A percentile compares a stretch with the other conserved stretches of the same genome.
phyloP scores from a whole-genome alignment of 495 filamentous ascomycete species.

The Podospora comata region DNA sequence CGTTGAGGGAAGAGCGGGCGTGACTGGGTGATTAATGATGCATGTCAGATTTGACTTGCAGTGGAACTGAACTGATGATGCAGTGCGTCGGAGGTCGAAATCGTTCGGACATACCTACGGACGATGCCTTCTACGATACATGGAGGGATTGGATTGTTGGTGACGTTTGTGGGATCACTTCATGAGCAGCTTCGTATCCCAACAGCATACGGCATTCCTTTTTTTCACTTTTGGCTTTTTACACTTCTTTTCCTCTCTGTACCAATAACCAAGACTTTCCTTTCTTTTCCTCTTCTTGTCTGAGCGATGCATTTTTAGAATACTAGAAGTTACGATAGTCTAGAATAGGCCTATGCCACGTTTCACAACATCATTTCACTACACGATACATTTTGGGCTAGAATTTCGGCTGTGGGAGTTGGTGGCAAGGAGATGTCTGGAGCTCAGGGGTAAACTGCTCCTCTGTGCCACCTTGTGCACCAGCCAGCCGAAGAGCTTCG shows the following conservation, averaged over 20 bases:
- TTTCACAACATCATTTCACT: background rate
- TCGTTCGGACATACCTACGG: background rate
- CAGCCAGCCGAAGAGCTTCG: too few species aligned
- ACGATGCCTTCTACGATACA: background rate
- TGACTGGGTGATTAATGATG: background rate
- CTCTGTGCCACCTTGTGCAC: background rate
- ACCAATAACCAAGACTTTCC: background rate
- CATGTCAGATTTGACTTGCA: background rate
- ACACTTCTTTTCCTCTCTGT: background rate
- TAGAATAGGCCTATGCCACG: background rate
- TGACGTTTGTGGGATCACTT: background rate
- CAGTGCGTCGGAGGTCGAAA: background rate
- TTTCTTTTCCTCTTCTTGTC: background rate
- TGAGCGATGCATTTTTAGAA: background rate
- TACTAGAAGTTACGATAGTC: background rate
- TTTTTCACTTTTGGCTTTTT: background rate
- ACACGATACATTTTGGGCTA: background rate
- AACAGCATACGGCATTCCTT: background rate
- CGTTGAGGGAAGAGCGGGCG: background rate
- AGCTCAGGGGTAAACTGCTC: background rate
- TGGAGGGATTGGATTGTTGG: background rate
- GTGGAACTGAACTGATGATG: background rate
- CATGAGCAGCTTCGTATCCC: background rate
- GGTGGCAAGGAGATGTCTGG: background rate
- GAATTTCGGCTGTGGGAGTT: background rate